Evolutionary conservation across 2,329 filamentous ascomycete species (phyloP).

Genomic region (Orbilia ellipsospora): DNA sequence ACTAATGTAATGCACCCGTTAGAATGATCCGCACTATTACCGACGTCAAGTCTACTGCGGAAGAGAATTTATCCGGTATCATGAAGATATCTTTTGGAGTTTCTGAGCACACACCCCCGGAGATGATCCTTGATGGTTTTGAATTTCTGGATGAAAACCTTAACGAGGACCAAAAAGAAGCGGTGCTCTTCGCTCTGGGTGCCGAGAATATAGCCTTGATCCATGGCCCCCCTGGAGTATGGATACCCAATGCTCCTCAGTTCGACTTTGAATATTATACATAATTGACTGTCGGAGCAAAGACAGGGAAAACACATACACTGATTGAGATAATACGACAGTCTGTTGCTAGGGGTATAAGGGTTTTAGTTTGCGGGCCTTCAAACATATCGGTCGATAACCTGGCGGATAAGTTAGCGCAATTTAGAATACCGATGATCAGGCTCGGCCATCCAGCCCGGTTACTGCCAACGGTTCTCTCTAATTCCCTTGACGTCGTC

Average conservation of each 20-base stretch:
- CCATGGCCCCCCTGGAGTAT: constrained; percentile 85
- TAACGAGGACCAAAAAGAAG: constrained; percentile 75
- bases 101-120: constrained; percentile 66
- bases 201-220: constrained; percentile 75
- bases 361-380: constrained; percentile 64
- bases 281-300: constrained; percentile 59
- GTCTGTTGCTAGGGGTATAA: constrained; percentile 66
- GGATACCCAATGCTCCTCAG: not conserved
- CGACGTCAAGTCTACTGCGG: constrained; percentile 69
- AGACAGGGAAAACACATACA: constrained; percentile 96
- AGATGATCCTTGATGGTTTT: constrained; percentile 66
- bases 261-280: no score
- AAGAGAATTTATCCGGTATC: constrained; percentile 70
- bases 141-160: constrained; percentile 73
- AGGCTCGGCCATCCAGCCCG: constrained; percentile 93
- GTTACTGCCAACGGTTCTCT: constrained; percentile 84
- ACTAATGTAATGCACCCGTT: not conserved
- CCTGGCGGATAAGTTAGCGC: constrained; percentile 89
- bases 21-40: constrained; percentile 75
- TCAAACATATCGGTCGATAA: constrained; percentile 99
- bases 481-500: constrained; percentile 89
- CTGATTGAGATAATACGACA: constrained; percentile 96
- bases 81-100: constrained; percentile 73
- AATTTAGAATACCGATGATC: constrained; percentile 85
- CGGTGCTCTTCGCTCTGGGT: constrained; percentile 82